Evolutionary conservation across 352 stramenopile genomes (phyloP), one percentile per base, ranked within the genome.

Genomic region (Globisporangium cystogenes): DNA sequence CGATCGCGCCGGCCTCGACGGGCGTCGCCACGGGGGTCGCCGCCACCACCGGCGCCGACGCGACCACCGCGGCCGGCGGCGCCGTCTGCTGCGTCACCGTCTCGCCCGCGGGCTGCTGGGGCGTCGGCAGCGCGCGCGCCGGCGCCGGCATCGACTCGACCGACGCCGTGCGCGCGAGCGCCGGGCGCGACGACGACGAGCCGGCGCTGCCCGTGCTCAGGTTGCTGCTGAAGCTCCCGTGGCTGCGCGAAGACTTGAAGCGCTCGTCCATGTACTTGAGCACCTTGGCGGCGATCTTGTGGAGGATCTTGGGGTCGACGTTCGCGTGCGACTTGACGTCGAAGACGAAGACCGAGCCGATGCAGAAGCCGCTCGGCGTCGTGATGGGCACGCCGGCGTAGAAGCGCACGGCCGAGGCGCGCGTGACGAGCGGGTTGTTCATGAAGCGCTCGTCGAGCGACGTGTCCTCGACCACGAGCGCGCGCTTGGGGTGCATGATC

Each of bases 261-360:
- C 79, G 68, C 57, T 93, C 82, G 60, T 93, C 82, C 74, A 93
- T 90, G 65, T 93, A 93, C 60, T 93, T 93, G 24, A 93, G 70
- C 49, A 93, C 82, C 55, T 93, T 93, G 53, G 82, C 82, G 1
- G 82, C 82, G 58, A 93, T 93, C 61, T 93, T 93, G 67, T 90
- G 80, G 39, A 93, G 59, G 45, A 93, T 87, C 62, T 90, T 89
- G 48, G 82, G 74, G 60, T 93, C 82, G 31, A 89, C 78, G 18
- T 87, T 66, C 26, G 72, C 53, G 55, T 93, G 82, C 21, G 74
- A 57, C 64, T 93, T 93, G 62, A 93, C 82, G 53, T 93, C 82
- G 35, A 93, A 93, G 4, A 93, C 82, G 62, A 93, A 93, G 37
- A 93, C 82, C 0, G 82, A 93, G 45, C 82, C 82, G 48, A 93